Evolutionary conservation across 768 basidiomycete species (phyloP).

Genomic region (Thelephora ganbajun): DNA sequence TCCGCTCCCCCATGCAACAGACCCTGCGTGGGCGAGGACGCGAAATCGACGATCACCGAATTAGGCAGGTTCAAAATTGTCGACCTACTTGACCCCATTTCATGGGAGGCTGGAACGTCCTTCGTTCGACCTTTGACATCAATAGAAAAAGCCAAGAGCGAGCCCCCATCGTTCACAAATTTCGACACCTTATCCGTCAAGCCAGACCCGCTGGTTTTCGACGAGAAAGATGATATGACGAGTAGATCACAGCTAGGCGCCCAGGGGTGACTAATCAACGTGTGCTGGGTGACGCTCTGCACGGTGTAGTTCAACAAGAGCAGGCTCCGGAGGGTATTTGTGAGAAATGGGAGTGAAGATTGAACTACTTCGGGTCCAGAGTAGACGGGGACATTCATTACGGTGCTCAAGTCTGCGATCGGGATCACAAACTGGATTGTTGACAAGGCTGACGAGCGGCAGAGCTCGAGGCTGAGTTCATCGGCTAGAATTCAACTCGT

Average conservation of each 20-base stretch:
- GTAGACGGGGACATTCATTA: conserved; percentile 35
- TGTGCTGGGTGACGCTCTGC: conserved; percentile 44
- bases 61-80: too few relatives aligned
- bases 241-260: conserved; percentile 58
- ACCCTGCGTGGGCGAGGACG: too few relatives aligned
- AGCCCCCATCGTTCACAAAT: conserved; percentile 58
- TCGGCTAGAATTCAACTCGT: too few relatives aligned
- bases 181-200: conserved; percentile 30
- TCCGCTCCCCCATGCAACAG: too few relatives aligned
- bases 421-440: too few relatives aligned
- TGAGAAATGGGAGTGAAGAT: conserved; percentile 18
- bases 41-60: too few relatives aligned
- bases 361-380: conserved; percentile 27
- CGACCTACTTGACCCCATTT: too few relatives aligned
- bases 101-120: conserved; percentile 1
- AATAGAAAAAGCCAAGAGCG: conserved; percentile 35
- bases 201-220: not conserved
- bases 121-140: conserved; percentile 7
- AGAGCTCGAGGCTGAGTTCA: too few relatives aligned
- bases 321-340: conserved; percentile 31
- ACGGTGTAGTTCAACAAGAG: conserved; percentile 70
- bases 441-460: too few relatives aligned
- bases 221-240: conserved; percentile 37
- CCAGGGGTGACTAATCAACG: conserved; percentile 67
- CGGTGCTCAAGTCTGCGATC: too few relatives aligned